Evolutionary conservation across 495 filamentous ascomycete genomes (phyloP).

Genomic region (Neurospora intermedia): DNA sequence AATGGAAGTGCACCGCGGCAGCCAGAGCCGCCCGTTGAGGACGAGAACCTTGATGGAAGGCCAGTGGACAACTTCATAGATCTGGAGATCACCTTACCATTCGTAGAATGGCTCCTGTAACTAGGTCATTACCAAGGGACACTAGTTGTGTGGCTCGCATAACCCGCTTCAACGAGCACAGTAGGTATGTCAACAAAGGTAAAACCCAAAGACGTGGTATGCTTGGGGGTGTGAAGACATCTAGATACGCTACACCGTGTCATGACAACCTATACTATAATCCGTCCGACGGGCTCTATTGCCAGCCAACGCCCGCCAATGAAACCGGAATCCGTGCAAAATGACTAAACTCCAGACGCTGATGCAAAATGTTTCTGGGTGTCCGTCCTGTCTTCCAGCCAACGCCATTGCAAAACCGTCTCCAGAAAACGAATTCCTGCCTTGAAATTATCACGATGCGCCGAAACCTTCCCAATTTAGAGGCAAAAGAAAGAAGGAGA

Average conservation of each 20-base stretch:
- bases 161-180: background rate
- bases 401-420: conserved; percentile 8
- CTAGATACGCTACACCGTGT: background rate
- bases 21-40: background rate
- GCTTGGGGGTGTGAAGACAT: background rate
- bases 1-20: background rate
- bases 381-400: conserved; percentile 7
- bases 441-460: background rate
- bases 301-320: background rate
- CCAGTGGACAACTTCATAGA: background rate
- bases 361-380: conserved; percentile 14
- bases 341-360: conserved; percentile 12
- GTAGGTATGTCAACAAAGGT: background rate
- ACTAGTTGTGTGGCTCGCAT: background rate
- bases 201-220: background rate
- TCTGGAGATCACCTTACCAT: background rate
- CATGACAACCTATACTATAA: background rate
- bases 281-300: background rate
- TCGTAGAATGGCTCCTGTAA: background rate
- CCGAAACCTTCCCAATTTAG: background rate
- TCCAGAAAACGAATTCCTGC: conserved; percentile 3
- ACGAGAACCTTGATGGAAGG: background rate
- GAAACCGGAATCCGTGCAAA: background rate
- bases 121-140: background rate
- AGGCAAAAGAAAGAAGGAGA: background rate